Evolutionary conservation across 805 yeast species (phyloP).

Genomic region (Starmerella floris): DNA sequence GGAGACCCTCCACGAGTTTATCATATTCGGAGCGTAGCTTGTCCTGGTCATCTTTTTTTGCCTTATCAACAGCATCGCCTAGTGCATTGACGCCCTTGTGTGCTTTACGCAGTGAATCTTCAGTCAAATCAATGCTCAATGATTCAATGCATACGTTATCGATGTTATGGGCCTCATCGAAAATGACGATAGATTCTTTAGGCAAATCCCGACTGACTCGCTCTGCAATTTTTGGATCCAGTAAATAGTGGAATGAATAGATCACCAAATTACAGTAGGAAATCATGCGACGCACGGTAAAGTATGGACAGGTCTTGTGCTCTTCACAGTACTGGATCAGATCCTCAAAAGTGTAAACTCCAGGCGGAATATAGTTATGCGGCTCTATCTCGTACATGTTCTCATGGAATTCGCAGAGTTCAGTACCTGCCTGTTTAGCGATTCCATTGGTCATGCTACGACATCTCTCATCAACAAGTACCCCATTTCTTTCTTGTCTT

Average conservation of each 20-base stretch:
- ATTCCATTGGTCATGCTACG: slow-evolving; percentile 89
- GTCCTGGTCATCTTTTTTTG: slow-evolving; percentile 67
- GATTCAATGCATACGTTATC: slow-evolving; percentile 98
- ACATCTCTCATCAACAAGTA: slow-evolving; percentile 90
- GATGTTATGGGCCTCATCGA: slow-evolving; percentile 97
- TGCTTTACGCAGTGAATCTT: slow-evolving; percentile 75
- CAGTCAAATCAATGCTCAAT: slow-evolving; percentile 78
- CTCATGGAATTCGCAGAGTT: slow-evolving; percentile 80
- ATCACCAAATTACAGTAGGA: slow-evolving; percentile 80
- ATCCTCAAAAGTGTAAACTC: slow-evolving; percentile 88
- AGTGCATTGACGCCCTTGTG: slow-evolving; percentile 73
- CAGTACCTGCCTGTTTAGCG: slow-evolving; percentile 48
- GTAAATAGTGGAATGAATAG: slow-evolving; percentile 88
- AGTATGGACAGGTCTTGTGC: slow-evolving; percentile 84
- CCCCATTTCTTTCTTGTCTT: slow-evolving; percentile 77
- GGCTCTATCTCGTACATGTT: slow-evolving; percentile 77
- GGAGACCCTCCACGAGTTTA: slow-evolving; percentile 74
- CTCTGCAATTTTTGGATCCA: slow-evolving; percentile 95
- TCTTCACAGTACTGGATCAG: slow-evolving; percentile 63
- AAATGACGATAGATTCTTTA: slow-evolving; percentile 83
- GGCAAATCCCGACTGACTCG: slow-evolving; percentile 85
- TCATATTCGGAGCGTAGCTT: slow-evolving; percentile 84
- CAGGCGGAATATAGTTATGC: slow-evolving; percentile 75
- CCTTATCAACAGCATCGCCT: slow-evolving; percentile 70
- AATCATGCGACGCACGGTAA: slow-evolving; percentile 95